Conservation (phyloP, 805 yeast species). For the Hanseniaspora meyeri region DNA sequence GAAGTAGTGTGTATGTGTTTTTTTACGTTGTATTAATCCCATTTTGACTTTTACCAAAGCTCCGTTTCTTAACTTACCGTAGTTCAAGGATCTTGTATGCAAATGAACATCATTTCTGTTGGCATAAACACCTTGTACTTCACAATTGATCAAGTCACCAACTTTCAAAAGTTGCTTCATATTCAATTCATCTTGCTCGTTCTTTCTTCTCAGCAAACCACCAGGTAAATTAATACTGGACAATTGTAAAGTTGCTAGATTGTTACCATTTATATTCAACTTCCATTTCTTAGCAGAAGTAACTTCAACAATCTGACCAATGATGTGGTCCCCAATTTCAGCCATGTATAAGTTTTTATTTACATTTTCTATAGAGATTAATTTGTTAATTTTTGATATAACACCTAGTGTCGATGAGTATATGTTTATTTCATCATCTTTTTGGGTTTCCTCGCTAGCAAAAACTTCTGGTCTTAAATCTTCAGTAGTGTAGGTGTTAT, state of each 20-base stretch:
- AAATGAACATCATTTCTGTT: constrained; percentile 83
- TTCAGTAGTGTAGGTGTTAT: constrained; percentile 76
- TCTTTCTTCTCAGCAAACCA: constrained; percentile 84
- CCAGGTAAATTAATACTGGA: constrained; percentile 97
- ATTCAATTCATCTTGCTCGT: constrained; percentile 89
- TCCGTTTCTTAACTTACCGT: constrained; percentile 92
- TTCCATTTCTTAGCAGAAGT: constrained; percentile 83
- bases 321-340: constrained; percentile 90
- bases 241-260: constrained; percentile 80
- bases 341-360: constrained; percentile 72
- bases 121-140: constrained; percentile 76
- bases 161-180: constrained; percentile 91
- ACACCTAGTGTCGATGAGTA: constrained; percentile 89
- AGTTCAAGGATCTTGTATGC: constrained; percentile 89
- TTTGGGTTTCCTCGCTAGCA: not conserved
- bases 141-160: constrained; percentile 91
- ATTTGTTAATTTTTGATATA: constrained; percentile 71
- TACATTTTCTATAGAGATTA: constrained; percentile 74
- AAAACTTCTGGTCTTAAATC: not conserved
- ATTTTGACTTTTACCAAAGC: constrained; percentile 69
- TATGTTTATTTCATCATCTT: constrained; percentile 38
- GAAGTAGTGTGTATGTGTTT: constrained; percentile 74
- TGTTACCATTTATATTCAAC: constrained; percentile 91
- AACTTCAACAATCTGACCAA: constrained; percentile 89
- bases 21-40: constrained; percentile 68